These are phyloP conservation scores for Heritiera fomes DNA, from an alignment of 345 rosid species.

Conservation along the genomic window DNA sequence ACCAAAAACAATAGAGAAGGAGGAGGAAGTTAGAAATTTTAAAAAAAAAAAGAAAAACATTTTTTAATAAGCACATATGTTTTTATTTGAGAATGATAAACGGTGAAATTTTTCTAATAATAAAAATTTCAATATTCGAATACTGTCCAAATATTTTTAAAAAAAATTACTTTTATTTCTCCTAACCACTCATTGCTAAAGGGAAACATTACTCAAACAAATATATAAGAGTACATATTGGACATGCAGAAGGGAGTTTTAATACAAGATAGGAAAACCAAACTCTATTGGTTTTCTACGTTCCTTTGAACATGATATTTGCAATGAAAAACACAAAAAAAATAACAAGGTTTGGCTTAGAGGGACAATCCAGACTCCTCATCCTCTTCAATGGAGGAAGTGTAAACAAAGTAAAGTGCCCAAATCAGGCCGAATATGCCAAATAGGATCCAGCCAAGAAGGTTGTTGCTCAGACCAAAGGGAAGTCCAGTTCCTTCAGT, in stretches of 20 bases:
- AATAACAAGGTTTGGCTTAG: slow-evolving; percentile 21
- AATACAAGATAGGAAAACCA: neutral
- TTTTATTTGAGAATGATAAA: no score
- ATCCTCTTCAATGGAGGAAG: slow-evolving; percentile 72
- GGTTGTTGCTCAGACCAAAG: slow-evolving; percentile 92
- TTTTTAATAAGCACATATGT: no score
- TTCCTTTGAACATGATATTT: slow-evolving; percentile 16
- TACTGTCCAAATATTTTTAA: no score
- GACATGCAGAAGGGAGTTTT: neutral
- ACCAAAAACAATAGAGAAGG: neutral
- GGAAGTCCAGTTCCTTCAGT: slow-evolving; percentile 97
- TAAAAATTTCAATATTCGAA: no score
- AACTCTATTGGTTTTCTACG: neutral
- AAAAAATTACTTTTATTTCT: no score
- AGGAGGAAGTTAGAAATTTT: neutral
- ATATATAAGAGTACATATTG: neutral
- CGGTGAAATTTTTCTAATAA: no score
- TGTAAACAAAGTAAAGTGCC: slow-evolving; percentile 71
- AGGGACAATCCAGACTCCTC: slow-evolving; percentile 95
- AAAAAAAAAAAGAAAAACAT: no score
- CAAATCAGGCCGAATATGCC: slow-evolving; percentile 88
- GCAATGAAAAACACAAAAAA: neutral
- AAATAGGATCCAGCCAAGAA: slow-evolving; percentile 85
- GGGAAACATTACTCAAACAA: neutral
- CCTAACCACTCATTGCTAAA: neutral